Percentiles rank a stretch among this genome's conserved stretches.
Conservation (phyloP, 768 basidiomycete genomes). For the Pleurotus eryngii region DNA sequence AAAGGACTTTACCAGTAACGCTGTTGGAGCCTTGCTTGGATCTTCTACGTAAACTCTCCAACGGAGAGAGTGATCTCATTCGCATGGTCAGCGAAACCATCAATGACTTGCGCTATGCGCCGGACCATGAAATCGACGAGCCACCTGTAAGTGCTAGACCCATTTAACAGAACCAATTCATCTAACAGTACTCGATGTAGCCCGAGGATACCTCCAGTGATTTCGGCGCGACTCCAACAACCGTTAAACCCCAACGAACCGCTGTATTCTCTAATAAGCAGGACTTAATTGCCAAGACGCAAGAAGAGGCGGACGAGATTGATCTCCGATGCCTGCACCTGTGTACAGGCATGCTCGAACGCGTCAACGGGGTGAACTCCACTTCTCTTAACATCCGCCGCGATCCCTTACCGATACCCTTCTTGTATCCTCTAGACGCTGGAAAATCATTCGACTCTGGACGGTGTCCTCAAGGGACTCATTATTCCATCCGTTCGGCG, state of each 20-base stretch:
- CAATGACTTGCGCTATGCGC: constrained; percentile 67
- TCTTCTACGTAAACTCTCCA: constrained; percentile 68
- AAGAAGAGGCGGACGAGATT: constrained; percentile 51
- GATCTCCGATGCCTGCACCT: constrained; percentile 75
- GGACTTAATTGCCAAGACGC: constrained; percentile 59
- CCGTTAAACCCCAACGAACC: constrained; percentile 19
- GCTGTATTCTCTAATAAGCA: constrained; percentile 22
- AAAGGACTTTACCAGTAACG: constrained; percentile 62
- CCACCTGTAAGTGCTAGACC: constrained; percentile 17
- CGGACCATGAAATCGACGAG: constrained; percentile 36
- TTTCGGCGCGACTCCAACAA: constrained; percentile 24
- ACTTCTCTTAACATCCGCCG: not conserved
- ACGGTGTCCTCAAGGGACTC: constrained; percentile 71
- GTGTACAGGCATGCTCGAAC: constrained; percentile 81
- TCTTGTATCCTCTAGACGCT: constrained; percentile 42
- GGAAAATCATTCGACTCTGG: constrained; percentile 67
- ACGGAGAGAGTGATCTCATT: constrained; percentile 81
- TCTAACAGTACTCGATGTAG: too few species aligned
- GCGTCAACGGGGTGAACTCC: constrained; percentile 72
- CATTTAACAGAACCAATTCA: not conserved
- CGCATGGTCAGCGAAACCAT: constrained; percentile 87
- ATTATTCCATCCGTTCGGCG: constrained; percentile 84
- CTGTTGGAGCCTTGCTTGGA: constrained; percentile 79
- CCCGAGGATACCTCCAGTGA: constrained; percentile 5
- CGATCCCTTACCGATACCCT: not conserved